Evolutionary conservation across 1,284 basidiomycete species (phyloP).

Genomic region (Trichosporon faecale): DNA sequence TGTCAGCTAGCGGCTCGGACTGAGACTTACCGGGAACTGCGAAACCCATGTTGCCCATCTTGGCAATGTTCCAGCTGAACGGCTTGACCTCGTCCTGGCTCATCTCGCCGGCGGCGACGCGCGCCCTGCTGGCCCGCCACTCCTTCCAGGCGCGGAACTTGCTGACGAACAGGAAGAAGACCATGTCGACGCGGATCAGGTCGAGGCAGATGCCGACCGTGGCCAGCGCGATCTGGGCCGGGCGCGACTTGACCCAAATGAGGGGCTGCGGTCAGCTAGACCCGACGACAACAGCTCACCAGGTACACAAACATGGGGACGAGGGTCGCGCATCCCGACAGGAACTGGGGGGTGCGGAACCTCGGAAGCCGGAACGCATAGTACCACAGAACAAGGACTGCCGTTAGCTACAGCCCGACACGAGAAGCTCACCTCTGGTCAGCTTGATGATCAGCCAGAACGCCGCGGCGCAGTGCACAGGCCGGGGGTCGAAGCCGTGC

Average conservation of each 20-base stretch:
- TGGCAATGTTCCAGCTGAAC: constrained; percentile 11
- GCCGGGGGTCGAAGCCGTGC: constrained; percentile 4
- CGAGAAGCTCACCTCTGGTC: constrained; percentile 26
- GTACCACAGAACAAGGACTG: constrained; percentile 25
- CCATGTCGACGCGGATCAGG: constrained; percentile 27
- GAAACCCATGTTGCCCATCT: constrained; percentile 27
- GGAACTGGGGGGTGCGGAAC: constrained; percentile 40
- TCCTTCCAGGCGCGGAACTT: constrained; percentile 4
- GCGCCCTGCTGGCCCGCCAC: background rate
- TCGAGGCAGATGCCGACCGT: constrained; percentile 33
- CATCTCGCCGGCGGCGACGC: constrained; percentile 7
- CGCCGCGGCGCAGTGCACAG: constrained; percentile 31
- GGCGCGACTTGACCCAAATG: constrained; percentile 36
- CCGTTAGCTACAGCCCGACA: constrained; percentile 15
- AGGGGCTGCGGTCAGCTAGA: constrained; percentile 33
- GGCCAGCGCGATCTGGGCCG: constrained; percentile 36
- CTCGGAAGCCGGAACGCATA: constrained; percentile 44
- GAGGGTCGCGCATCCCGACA: constrained; percentile 33
- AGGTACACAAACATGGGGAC: constrained; percentile 47
- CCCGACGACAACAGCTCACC: constrained; percentile 20
- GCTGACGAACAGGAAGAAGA: constrained; percentile 26
- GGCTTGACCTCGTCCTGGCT: background rate
- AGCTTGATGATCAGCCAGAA: constrained; percentile 45
- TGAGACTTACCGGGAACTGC: constrained; percentile 36
- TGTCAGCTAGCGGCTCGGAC: constrained; percentile 10